These are phyloP conservation scores for Xylaria polymorpha DNA, from an alignment of 2,329 filamentous ascomycete genomes.

Conservation along the genomic window DNA sequence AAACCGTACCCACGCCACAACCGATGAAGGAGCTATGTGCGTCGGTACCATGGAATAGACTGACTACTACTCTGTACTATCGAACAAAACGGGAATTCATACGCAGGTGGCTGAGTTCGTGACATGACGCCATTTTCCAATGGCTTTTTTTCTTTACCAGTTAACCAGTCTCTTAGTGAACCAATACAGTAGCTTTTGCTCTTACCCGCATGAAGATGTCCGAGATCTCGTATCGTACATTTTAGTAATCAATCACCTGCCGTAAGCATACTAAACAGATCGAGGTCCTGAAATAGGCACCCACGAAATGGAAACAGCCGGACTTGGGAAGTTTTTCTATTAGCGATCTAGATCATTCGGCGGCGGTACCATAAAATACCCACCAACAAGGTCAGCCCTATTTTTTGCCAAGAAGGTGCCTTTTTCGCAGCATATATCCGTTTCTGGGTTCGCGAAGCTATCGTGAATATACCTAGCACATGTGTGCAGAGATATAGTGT, in stretches of 20 bases:
- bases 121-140: conserved; percentile 14
- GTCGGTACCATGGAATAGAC: no score
- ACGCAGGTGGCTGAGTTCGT: conserved; percentile 17
- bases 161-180: no score
- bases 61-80: background rate
- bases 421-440: background rate
- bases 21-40: background rate
- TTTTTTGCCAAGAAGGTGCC: background rate
- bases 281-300: background rate
- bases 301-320: background rate
- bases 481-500: background rate
- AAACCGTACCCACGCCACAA: background rate
- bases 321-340: background rate
- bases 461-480: conserved; percentile 7
- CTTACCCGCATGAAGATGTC: background rate
- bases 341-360: conserved; percentile 19
- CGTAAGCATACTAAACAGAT: conserved; percentile 1
- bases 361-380: background rate
- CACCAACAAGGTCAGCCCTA: background rate
- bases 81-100: background rate
- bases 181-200: background rate
- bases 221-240: conserved; percentile 3
- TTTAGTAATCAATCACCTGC: background rate
- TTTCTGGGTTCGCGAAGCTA: conserved; percentile 6
- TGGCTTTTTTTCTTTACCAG: background rate